Base-by-base conservation (phyloP, 2,329 filamentous ascomycete species). In the Trichoderma endophyticum region DNA sequence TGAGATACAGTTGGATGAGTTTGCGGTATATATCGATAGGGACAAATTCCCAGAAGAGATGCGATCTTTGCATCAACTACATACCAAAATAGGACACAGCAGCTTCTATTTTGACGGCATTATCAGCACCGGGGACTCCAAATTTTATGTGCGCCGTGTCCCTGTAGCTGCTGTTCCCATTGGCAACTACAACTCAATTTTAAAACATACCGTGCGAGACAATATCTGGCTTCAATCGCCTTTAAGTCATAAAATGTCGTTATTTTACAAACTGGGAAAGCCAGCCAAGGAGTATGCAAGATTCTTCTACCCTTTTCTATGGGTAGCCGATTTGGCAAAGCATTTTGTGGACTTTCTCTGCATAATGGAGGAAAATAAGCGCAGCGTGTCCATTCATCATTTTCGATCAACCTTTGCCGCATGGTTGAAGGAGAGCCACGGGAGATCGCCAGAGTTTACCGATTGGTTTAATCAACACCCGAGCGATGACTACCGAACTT, bases 251-350 rank as follows among this genome's bases (percentile, higher is more conserved):
- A 76, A 77, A 1, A 77, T 74, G 3, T 77, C 77, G 18, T 79
- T 93, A 0, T 95, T 90, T 83, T 96, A 94, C 77, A 84, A 84
- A 11, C 79, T 97, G 0, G 78, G 78, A 3, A 78, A 68, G 0
- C 91, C 93, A 0, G 83, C 89, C 0, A 32, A 73, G 0, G 89
- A 90, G 48, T 97, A 96, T 76, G 73, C 73, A 12, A 81, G 88
- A 2, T 94, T 91, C 75, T 87, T 90, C 72, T 63, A 81, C 0
- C 85, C 88, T 0, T 95, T 94, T 73, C 72, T 90, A 0, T 96
- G 92, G 92, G 80, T 95, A 1, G 91, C 89, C 0, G 86, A 91
- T 67, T 82, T 96, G 0, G 85, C 87, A 0, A 95, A 95, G 77
- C 89, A 94, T 75, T 86, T 92, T 28, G 84, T 94, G 1, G 91